A percentile compares a stretch with the other conserved stretches of the same genome.
Evolutionary conservation across 176 grass and related monocot species (phyloP).

Genomic region (Zoysia japonica): DNA sequence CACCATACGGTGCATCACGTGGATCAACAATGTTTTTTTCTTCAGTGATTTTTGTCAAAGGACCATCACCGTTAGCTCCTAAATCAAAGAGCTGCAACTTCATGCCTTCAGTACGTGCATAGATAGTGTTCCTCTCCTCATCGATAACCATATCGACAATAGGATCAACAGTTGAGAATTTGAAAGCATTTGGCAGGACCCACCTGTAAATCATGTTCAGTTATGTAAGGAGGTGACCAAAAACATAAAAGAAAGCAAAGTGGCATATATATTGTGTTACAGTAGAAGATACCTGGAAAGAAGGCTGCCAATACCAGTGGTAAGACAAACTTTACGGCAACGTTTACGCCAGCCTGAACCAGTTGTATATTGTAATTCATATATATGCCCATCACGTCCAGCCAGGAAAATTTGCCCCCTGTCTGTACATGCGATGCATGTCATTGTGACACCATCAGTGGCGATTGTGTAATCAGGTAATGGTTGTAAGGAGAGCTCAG

Average conservation of each 20-base stretch:
- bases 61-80: conserved; percentile 74
- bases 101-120: conserved; percentile 82
- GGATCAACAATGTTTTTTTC: conserved; percentile 91
- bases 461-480: conserved; percentile 83
- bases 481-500: conserved; percentile 89
- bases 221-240: conserved; percentile 28
- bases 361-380: conserved; percentile 89
- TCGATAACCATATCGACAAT: conserved; percentile 92
- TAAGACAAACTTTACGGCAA: conserved; percentile 87
- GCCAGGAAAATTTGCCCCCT: conserved; percentile 90
- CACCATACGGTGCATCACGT: conserved; percentile 69
- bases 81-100: conserved; percentile 93
- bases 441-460: conserved; percentile 92
- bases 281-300: conserved; percentile 71
- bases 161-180: conserved; percentile 92
- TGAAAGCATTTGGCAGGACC: conserved; percentile 89
- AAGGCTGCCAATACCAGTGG: conserved; percentile 76
- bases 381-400: conserved; percentile 85
- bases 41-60: conserved; percentile 82
- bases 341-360: conserved; percentile 93
- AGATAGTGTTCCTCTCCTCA: conserved; percentile 85
- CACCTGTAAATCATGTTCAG: conserved; percentile 63
- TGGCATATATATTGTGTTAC: conserved; percentile 12
- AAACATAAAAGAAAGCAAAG: conserved; percentile 29
- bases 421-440: conserved; percentile 84